Evolutionary conservation across 116 monocot genomes (phyloP).

Genomic region (Zostera marina): DNA sequence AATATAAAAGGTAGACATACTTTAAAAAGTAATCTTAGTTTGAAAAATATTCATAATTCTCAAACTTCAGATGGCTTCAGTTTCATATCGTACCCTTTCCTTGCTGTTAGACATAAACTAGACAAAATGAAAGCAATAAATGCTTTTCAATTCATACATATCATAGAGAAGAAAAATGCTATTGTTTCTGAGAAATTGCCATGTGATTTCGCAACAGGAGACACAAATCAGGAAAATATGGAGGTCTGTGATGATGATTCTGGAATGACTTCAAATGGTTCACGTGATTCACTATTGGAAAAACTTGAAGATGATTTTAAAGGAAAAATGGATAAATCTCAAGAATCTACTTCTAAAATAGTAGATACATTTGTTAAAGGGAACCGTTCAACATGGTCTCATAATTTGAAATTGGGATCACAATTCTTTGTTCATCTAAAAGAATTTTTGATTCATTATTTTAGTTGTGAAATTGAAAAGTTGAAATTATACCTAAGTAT

Average conservation of each 20-base stretch:
- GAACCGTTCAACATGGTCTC: constrained; percentile 15
- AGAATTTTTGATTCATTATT: constrained; percentile 13
- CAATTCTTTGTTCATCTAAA: constrained; percentile 5
- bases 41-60: background rate
- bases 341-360: background rate
- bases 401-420: constrained; percentile 10
- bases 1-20: constrained; percentile 8
- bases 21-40: background rate
- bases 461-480: constrained; percentile 22
- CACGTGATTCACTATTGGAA: background rate
- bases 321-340: background rate
- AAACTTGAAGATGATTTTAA: background rate
- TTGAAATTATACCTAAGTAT: constrained; percentile 27
- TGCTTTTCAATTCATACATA: background rate
- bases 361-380: constrained; percentile 1
- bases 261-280: constrained; percentile 1
- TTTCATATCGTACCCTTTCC: constrained; percentile 6
- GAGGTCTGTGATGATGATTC: background rate
- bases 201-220: background rate
- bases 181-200: background rate
- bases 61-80: constrained; percentile 5
- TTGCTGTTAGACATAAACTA: constrained; percentile 9
- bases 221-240: background rate
- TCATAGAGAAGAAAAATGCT: background rate
- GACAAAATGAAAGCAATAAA: background rate